A percentile compares a stretch with the other conserved stretches of the same genome.
These are phyloP conservation scores for Colletotrichum sp. DNA, from an alignment of 2,329 filamentous ascomycete species.

Conservation along the genomic window DNA sequence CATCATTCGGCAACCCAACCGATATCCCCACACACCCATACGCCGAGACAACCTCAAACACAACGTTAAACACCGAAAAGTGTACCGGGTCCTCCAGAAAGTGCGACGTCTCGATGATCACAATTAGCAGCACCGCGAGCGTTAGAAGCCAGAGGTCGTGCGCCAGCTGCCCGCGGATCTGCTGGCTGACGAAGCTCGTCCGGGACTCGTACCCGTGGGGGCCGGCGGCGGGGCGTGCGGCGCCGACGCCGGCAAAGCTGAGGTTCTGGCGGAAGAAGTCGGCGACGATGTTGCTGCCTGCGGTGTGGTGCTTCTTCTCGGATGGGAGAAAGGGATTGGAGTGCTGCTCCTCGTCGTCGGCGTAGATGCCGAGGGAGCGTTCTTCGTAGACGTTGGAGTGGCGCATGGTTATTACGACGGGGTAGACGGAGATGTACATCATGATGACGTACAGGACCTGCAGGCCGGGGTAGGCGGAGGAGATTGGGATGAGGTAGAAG, in stretches of 20 bases:
- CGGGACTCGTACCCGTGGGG: slow-evolving; percentile 36
- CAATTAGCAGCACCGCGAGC: slow-evolving; percentile 63
- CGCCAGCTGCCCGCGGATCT: slow-evolving; percentile 68
- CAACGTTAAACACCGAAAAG: slow-evolving; percentile 65
- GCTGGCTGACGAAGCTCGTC: slow-evolving; percentile 56
- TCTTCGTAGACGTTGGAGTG: slow-evolving; percentile 78
- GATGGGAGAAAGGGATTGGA: neutral
- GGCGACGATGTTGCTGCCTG: slow-evolving; percentile 29
- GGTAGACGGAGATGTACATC: slow-evolving; percentile 71
- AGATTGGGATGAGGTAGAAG: slow-evolving; percentile 68
- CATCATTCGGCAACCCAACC: slow-evolving; percentile 56
- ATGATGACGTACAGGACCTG: slow-evolving; percentile 67
- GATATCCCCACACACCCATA: slow-evolving; percentile 69
- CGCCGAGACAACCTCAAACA: slow-evolving; percentile 61
- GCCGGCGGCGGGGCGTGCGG: slow-evolving; percentile 19
- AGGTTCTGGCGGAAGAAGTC: neutral
- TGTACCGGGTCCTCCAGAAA: slow-evolving; percentile 54
- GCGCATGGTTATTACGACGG: slow-evolving; percentile 67
- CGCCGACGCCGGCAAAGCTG: slow-evolving; percentile 50
- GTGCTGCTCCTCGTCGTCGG: slow-evolving; percentile 29
- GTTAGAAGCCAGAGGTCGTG: slow-evolving; percentile 73
- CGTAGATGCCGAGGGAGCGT: slow-evolving; percentile 66
- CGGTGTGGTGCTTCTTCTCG: slow-evolving; percentile 27
- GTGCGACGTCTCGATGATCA: slow-evolving; percentile 62
- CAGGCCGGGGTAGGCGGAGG: slow-evolving; percentile 59